Evolutionary conservation across 2,329 filamentous ascomycete species (phyloP).

Genomic region (Scytalidium sp.): DNA sequence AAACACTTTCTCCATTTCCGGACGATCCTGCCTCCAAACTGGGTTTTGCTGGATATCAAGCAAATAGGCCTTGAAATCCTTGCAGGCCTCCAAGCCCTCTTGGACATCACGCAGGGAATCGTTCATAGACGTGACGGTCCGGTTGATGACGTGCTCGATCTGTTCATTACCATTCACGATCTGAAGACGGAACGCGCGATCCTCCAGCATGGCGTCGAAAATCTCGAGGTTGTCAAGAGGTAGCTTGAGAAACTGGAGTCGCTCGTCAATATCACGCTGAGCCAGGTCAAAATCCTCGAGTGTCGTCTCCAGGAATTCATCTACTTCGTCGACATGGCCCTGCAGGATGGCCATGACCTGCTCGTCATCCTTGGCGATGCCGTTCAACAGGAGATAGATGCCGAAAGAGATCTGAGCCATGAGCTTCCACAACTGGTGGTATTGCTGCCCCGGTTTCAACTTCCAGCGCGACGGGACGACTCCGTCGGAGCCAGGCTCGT

Average conservation of each 20-base stretch:
- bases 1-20: constrained; percentile 68
- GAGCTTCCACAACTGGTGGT: constrained; percentile 87
- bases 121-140: constrained; percentile 72
- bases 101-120: constrained; percentile 76
- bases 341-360: constrained; percentile 89
- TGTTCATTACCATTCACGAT: constrained; percentile 86
- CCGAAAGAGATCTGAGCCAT: constrained; percentile 92
- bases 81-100: constrained; percentile 73
- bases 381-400: constrained; percentile 80
- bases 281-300: constrained; percentile 82
- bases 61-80: constrained; percentile 75
- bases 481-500: constrained; percentile 62
- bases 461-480: constrained; percentile 75
- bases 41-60: constrained; percentile 59
- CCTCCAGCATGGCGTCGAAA: constrained; percentile 85
- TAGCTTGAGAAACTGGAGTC: constrained; percentile 75
- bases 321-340: constrained; percentile 89
- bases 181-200: constrained; percentile 75
- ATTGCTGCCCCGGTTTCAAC: constrained; percentile 69
- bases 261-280: constrained; percentile 72
- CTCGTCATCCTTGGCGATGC: constrained; percentile 81
- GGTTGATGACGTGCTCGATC: constrained; percentile 84
- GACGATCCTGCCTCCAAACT: constrained; percentile 58
- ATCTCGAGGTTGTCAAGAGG: constrained; percentile 79
- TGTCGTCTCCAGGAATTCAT: constrained; percentile 83